These are phyloP conservation scores for Kodamaea derodonti DNA, from an alignment of 1,139 yeast genomes.

Conservation along the genomic window DNA sequence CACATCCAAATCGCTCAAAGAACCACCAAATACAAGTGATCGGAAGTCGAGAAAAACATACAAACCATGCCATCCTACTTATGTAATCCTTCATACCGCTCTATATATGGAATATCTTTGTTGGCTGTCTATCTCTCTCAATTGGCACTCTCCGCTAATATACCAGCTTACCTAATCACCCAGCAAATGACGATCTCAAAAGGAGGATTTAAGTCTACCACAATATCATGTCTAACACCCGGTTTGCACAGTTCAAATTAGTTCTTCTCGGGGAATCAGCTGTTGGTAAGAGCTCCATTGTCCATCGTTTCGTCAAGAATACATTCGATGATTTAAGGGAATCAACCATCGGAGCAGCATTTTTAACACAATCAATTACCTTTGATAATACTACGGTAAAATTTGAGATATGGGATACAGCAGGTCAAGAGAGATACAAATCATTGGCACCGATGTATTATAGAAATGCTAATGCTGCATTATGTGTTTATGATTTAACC, in stretches of 20 bases:
- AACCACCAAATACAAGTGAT: too few species aligned
- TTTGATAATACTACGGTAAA: constrained; percentile 21
- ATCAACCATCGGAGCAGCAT: constrained; percentile 97
- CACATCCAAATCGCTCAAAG: too few species aligned
- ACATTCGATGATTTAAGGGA: constrained; percentile 93
- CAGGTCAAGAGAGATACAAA: constrained; percentile 48
- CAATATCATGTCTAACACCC: constrained; percentile 6
- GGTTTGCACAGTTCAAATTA: constrained; percentile 43
- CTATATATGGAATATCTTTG: too few species aligned
- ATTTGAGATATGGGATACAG: constrained; percentile 52
- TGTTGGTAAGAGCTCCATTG: constrained; percentile 47
- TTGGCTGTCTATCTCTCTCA: too few species aligned
- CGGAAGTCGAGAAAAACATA: too few species aligned
- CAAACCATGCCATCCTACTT: too few species aligned
- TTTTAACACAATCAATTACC: constrained; percentile 76
- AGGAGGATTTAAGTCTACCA: too few species aligned
- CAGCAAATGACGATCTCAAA: too few species aligned
- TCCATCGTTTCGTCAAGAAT: constrained; percentile 51
- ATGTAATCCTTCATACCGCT: too few species aligned
- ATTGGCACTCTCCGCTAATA: too few species aligned
- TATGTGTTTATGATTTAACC: constrained; percentile 27
- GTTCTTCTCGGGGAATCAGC: constrained; percentile 48
- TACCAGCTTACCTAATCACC: too few species aligned
- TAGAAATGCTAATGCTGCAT: constrained; percentile 42
- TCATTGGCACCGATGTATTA: constrained; percentile 50